Percentiles rank a stretch among this genome's conserved stretches.
phyloP scores from a whole-genome alignment of 257 asterid genomes.

The Solanum ahanhuiri region DNA sequence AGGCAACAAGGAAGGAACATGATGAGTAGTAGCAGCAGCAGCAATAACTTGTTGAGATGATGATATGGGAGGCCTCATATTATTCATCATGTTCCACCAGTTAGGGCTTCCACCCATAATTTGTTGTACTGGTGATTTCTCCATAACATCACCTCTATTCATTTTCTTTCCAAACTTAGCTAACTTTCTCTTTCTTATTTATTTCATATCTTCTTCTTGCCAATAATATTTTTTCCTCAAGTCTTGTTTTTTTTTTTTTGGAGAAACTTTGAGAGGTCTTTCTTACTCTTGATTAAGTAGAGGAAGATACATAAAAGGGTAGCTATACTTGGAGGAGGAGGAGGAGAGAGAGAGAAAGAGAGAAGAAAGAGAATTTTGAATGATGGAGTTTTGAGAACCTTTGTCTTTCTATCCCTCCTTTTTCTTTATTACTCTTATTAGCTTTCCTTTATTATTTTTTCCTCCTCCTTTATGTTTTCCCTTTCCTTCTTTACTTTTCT shows the following conservation, averaged over 20 bases:
- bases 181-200: conserved; percentile 9
- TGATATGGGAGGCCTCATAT: conserved; percentile 25
- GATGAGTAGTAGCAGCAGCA: not conserved
- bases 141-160: conserved; percentile 43
- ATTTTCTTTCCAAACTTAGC: conserved; percentile 8
- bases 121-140: conserved; percentile 54
- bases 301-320: not conserved
- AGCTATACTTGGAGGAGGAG: conserved; percentile 2
- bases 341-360: not conserved
- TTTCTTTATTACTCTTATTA: conserved; percentile 19
- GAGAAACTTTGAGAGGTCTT: conserved; percentile 36
- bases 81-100: conserved; percentile 41
- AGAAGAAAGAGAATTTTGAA: conserved; percentile 7
- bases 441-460: conserved; percentile 13
- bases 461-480: conserved; percentile 13
- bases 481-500: conserved; percentile 24
- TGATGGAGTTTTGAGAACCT: conserved; percentile 28
- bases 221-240: conserved; percentile 25
- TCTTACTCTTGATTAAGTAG: conserved; percentile 43
- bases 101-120: conserved; percentile 48
- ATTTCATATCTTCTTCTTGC: conserved; percentile 6
- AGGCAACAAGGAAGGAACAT: conserved; percentile 4
- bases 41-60: not conserved
- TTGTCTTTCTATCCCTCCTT: conserved; percentile 25
- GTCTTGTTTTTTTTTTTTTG: conserved; percentile 13